Percentiles rank a stretch among this genome's conserved stretches.
Evolutionary conservation across 768 basidiomycete genomes (phyloP).

Genomic region (Tricholoma matsutake): DNA sequence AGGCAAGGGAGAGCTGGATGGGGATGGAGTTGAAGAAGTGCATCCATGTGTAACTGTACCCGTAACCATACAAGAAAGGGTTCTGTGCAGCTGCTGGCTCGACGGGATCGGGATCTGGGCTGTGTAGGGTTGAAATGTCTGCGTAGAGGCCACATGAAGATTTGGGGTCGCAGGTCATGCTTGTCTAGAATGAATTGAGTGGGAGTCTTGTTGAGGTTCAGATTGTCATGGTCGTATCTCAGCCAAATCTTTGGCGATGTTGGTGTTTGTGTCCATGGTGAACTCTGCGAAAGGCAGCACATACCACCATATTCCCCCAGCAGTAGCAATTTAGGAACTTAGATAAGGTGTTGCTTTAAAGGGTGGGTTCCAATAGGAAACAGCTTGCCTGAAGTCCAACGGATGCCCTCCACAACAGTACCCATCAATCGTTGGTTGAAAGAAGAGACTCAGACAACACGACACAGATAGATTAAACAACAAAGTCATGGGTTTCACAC

Average conservation of each 20-base stretch:
- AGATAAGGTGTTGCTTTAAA: too few relatives aligned
- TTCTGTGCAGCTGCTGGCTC: neutral
- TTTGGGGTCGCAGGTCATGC: neutral
- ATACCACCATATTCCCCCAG: too few relatives aligned
- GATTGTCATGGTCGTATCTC: neutral
- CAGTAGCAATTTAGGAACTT: too few relatives aligned
- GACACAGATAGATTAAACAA: too few relatives aligned
- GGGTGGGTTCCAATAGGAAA: too few relatives aligned
- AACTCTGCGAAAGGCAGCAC: neutral
- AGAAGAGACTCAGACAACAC: too few relatives aligned
- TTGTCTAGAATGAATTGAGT: neutral
- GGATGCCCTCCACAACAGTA: too few relatives aligned
- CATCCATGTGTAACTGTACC: too few relatives aligned
- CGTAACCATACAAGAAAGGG: neutral
- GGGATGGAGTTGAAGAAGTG: constrained; percentile 34
- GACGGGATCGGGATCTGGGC: neutral
- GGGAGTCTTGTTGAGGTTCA: neutral
- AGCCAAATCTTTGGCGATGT: neutral
- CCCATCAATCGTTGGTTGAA: too few relatives aligned
- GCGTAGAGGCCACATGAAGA: neutral
- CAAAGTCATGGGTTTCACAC: too few relatives aligned
- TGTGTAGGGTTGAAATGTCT: neutral
- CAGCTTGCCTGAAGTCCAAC: too few relatives aligned
- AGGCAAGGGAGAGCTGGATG: constrained; percentile 45
- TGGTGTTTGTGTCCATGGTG: neutral